Evolutionary conservation across 208 protist species (phyloP), one percentile per base, ranked within the genome.

Genomic region (Wallacemonas sp.): DNA sequence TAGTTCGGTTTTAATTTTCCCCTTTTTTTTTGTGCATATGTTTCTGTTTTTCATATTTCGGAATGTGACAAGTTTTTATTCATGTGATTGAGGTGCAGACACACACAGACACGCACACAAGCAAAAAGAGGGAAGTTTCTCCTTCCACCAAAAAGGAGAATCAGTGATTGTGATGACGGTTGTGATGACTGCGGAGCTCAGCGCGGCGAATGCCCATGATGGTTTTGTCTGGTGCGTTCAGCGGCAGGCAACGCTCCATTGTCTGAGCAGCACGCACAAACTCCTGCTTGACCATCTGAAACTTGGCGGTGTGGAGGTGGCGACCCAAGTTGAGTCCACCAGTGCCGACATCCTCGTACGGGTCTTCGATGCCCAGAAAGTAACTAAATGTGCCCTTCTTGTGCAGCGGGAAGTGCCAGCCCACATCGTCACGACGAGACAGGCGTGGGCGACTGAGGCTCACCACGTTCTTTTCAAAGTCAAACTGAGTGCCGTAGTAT

Each of bases 241-340:
- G 53, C 0, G 90, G 90, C 27, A 83, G 41, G 68, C 77, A 91
- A 1, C 86, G 82, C 68, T 93, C 82, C 90, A 96, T 96, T 47
- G 71, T 80, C 70, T 90, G 75, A 36, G 85, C 90, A 17, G 87
- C 90, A 12, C 86, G 74, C 33, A 84, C 63, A 46, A 96, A 93
- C 69, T 96, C 87, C 63, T 94, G 86, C 72, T 94, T 93, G 27
- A 96, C 90, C 47, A 91, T 68, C 66, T 91, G 80, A 60, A 96
- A 96, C 79, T 96, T 96, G 5, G 87, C 86, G 3, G 68, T 75
- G 71, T 96, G 90, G 36, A 96, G 72, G 65, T 93, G 88, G 15
- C 90, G 87, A 12, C 90, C 90, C 8, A 96, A 70, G 69, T 96
- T 96, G 27, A 96, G 81, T 3, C 90, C 90, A 3, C 90, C 90